Evolutionary conservation across 805 yeast species (phyloP).

Genomic region (Candida sithepensis): DNA sequence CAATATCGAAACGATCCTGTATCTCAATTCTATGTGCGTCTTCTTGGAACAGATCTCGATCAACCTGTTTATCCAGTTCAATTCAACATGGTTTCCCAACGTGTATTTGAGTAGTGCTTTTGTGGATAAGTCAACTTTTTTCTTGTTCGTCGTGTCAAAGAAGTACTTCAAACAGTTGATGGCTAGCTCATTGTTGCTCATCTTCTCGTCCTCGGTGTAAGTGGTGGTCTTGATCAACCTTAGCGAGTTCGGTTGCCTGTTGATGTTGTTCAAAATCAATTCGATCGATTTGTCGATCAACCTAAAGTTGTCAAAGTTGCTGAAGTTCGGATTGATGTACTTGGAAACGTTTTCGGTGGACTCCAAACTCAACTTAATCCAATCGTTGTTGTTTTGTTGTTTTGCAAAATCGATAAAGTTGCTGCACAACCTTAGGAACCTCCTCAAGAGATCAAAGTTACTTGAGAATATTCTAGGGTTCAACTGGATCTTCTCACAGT

Average conservation of each 20-base stretch:
- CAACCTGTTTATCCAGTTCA: conserved; percentile 53
- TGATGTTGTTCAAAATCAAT: conserved; percentile 36
- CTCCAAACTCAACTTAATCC: conserved; percentile 42
- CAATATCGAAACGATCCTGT: conserved; percentile 25
- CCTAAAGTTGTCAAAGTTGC: conserved; percentile 11
- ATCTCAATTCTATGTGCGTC: conserved; percentile 46
- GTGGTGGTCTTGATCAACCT: conserved; percentile 17
- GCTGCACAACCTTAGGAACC: conserved; percentile 32
- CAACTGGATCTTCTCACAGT: conserved; percentile 24
- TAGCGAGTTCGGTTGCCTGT: conserved; percentile 15
- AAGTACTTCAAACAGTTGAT: conserved; percentile 48
- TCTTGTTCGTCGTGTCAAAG: conserved; percentile 60
- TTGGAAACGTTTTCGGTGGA: conserved; percentile 37
- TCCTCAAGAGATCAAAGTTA: conserved; percentile 38
- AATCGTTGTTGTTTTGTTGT: conserved; percentile 28
- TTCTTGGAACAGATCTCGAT: conserved; percentile 67
- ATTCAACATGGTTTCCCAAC: conserved; percentile 23
- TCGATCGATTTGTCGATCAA: conserved; percentile 34
- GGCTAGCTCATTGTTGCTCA: conserved; percentile 14
- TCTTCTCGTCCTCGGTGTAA: neutral
- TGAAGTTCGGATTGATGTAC: conserved; percentile 21
- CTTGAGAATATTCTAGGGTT: conserved; percentile 40
- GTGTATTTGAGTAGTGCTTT: conserved; percentile 47
- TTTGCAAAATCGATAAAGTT: conserved; percentile 24
- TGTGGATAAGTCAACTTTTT: conserved; percentile 58